Evolutionary conservation across 176 grass and related monocot genomes (phyloP), one percentile per base, ranked within the genome.

Genomic region (Bothriochloa decipiens): DNA sequence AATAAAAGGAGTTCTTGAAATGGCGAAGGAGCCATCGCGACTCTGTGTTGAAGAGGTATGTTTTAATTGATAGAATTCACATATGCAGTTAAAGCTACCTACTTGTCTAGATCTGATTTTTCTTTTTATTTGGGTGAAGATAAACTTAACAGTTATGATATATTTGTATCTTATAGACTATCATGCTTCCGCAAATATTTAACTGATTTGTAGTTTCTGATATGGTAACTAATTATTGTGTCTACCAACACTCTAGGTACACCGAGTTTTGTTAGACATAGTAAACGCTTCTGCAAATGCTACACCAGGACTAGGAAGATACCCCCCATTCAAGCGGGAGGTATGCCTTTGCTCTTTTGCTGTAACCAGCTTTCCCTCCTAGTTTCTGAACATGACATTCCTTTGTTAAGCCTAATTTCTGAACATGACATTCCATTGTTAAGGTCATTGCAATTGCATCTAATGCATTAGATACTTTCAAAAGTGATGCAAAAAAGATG

Each of bases 281-380:
- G 89, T 98, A 80, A 94, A 94, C 36, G 88, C 95, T 37, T 52
- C 89, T 79, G 95, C 92, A 81, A 98, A 95, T 95, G 92, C 89
- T 84, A 95, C 95, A 10, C 91, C 91, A 65, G 95, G 95, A 82
- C 89, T 95, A 65, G 95, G 95, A 80, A 93, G 95, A 90, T 98
- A 98, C 69, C 91, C 95, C 68, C 93, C 92, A 72, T 98, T 98
- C 83, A 98, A 95, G 83, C 93, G 91, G 71, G 92, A 98, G 95
- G 95, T 98, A 86, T 46, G 50, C 37, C 70, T 73, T 88, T 50
- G 39, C 66, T 92, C 67, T 80, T 67, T 61, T 72, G 4, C 2
- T 6, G 15, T 47, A 67, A 81, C 41, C 49, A 75, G 16, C n/a
- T 75, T 81, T 82, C 45, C 36, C 8, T 26, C 3, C 20, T 80